phyloP scores from a whole-genome alignment of 2,329 filamentous ascomycete genomes.

The Huntiella savannae region DNA sequence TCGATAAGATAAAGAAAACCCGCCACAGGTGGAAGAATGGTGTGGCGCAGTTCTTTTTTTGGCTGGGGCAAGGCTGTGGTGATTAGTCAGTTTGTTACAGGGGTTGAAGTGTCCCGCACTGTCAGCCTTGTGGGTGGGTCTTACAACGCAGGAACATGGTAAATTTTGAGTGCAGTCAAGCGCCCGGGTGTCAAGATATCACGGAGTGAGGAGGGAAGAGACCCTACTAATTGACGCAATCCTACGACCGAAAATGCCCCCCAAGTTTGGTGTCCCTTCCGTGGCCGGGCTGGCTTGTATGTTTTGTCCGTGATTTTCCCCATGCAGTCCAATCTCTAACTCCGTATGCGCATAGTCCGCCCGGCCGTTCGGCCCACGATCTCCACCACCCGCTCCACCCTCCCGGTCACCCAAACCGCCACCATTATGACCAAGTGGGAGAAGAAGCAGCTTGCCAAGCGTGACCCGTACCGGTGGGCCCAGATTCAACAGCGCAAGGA shows the following conservation, averaged over 20 bases:
- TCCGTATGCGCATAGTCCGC: conserved; percentile 36
- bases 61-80: conserved; percentile 6
- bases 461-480: conserved; percentile 65
- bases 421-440: conserved; percentile 38
- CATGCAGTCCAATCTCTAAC: conserved; percentile 3
- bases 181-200: conserved; percentile 5
- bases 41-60: background rate
- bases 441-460: conserved; percentile 45
- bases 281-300: conserved; percentile 41
- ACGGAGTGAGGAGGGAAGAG: conserved; percentile 3
- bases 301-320: conserved; percentile 17
- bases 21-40: background rate
- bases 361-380: conserved; percentile 27
- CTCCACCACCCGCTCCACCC: conserved; percentile 24
- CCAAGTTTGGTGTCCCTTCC: conserved; percentile 42
- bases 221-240: background rate
- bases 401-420: conserved; percentile 45
- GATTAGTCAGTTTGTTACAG: too few relatives aligned
- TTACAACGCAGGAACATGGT: conserved; percentile 3
- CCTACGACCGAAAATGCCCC: conserved; percentile 36
- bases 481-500: conserved; percentile 70
- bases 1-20: background rate
- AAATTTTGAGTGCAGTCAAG: conserved; percentile 11
- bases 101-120: conserved; percentile 3
- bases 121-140: conserved; percentile 10